Evolutionary conservation across 371 early-diverging fungal species (phyloP).

Genomic region (Lichtheimia corymbifera): DNA sequence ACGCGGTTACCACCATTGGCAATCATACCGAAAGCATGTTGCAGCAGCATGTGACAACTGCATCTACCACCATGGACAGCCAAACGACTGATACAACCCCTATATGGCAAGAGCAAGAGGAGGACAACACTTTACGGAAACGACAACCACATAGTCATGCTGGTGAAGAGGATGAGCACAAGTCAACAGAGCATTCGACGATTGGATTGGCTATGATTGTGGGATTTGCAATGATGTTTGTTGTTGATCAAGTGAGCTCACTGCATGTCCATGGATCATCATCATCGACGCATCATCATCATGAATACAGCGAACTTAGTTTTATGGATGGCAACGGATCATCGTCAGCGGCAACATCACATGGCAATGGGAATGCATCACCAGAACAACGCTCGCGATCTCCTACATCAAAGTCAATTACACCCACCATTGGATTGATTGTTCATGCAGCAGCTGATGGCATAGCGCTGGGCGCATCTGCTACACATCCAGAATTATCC

Average conservation of each 20-base stretch:
- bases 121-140: constrained; percentile 6
- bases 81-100: background rate
- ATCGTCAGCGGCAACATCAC: constrained; percentile 1
- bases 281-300: constrained; percentile 8
- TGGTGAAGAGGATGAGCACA: constrained; percentile 3
- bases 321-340: background rate
- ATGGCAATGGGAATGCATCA: background rate
- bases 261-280: constrained; percentile 48
- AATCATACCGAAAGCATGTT: background rate
- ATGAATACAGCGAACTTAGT: constrained; percentile 17
- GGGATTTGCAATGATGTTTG: constrained; percentile 92
- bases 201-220: constrained; percentile 78
- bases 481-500: constrained; percentile 67
- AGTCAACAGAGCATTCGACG: constrained; percentile 55
- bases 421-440: constrained; percentile 82
- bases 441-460: constrained; percentile 96
- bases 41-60: background rate
- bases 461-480: constrained; percentile 88
- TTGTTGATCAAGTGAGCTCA: constrained; percentile 61
- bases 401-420: constrained; percentile 18
- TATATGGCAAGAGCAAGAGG: constrained; percentile 8
- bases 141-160: background rate
- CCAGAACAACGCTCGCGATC: constrained; percentile 6
- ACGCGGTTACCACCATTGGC: constrained; percentile 8
- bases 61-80: background rate